Conservation (phyloP, 306 rosid species). For the Fragaria nilgerrensis region DNA sequence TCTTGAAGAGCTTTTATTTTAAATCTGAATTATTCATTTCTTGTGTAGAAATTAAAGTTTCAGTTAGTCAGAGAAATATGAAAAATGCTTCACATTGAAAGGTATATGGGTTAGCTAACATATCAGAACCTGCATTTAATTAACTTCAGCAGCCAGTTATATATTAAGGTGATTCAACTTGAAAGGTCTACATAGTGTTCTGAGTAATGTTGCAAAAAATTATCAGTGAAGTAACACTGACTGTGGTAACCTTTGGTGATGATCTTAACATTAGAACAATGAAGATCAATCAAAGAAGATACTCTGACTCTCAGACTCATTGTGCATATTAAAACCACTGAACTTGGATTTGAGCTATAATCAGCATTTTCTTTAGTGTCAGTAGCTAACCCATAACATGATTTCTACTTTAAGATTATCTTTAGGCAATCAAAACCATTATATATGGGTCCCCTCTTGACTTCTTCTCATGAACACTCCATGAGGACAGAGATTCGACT, state of each 20-base stretch:
- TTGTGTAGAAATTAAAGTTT: neutral
- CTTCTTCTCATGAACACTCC: slow-evolving; percentile 9
- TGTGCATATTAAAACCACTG: slow-evolving; percentile 51
- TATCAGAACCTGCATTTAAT: slow-evolving; percentile 36
- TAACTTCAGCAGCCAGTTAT: slow-evolving; percentile 27
- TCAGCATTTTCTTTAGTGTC: slow-evolving; percentile 10
- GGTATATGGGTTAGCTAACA: neutral
- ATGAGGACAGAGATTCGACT: neutral
- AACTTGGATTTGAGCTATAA: slow-evolving; percentile 45
- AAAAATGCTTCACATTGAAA: neutral
- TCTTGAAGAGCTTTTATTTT: neutral
- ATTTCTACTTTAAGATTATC: slow-evolving; percentile 9
- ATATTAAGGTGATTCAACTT: neutral
- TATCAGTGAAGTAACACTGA: neutral
- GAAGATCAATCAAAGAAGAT: slow-evolving; percentile 33
- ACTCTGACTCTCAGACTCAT: slow-evolving; percentile 29
- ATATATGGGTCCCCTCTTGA: slow-evolving; percentile 19
- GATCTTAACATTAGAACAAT: slow-evolving; percentile 41
- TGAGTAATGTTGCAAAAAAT: too few species aligned
- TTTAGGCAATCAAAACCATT: slow-evolving; percentile 20
- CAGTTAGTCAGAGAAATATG: neutral
- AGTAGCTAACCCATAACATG: slow-evolving; percentile 23
- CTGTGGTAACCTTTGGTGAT: slow-evolving; percentile 28
- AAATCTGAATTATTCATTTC: neutral
- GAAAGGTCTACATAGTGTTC: too few species aligned